Evolutionary conservation across 2,329 filamentous ascomycete genomes (phyloP).

Genomic region (Neonectria faginata): DNA sequence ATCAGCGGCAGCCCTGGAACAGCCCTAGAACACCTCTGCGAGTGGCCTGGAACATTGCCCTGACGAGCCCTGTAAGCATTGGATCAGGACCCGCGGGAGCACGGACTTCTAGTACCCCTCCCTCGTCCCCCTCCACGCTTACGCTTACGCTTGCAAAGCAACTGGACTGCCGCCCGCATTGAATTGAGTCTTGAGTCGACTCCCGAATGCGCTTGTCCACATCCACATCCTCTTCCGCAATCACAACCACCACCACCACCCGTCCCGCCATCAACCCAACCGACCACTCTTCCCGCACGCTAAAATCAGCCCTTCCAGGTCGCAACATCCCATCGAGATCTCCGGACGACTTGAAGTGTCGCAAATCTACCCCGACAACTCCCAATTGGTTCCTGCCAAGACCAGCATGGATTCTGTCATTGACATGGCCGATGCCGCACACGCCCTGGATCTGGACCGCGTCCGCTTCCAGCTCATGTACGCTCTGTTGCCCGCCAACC

Average conservation of each 20-base stretch:
- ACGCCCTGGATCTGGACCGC: slow-evolving; percentile 88
- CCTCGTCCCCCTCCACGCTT: slow-evolving; percentile 33
- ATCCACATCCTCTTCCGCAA: not conserved
- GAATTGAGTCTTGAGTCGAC: slow-evolving; percentile 6
- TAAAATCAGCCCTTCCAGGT: not conserved
- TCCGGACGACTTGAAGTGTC: not conserved
- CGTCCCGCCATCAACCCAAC: not conserved
- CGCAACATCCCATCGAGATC: slow-evolving; percentile 3
- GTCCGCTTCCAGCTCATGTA: slow-evolving; percentile 96
- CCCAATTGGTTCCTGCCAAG: slow-evolving; percentile 22
- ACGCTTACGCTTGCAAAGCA: slow-evolving; percentile 10
- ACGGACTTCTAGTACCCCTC: slow-evolving; percentile 15
- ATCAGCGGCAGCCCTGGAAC: not conserved
- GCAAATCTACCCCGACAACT: not conserved
- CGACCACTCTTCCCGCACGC: not conserved
- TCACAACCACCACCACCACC: not conserved
- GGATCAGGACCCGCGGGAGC: not conserved
- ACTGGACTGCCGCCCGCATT: slow-evolving; percentile 26
- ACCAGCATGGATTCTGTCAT: slow-evolving; percentile 85
- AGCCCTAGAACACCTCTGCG: not conserved
- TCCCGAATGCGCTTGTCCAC: slow-evolving; percentile 22
- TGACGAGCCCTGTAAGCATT: not conserved
- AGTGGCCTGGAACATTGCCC: not conserved
- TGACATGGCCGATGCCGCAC: slow-evolving; percentile 84
- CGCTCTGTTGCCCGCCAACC: slow-evolving; percentile 46